phyloP scores from a whole-genome alignment of 805 yeast species.

The Metschnikowia lunata region DNA sequence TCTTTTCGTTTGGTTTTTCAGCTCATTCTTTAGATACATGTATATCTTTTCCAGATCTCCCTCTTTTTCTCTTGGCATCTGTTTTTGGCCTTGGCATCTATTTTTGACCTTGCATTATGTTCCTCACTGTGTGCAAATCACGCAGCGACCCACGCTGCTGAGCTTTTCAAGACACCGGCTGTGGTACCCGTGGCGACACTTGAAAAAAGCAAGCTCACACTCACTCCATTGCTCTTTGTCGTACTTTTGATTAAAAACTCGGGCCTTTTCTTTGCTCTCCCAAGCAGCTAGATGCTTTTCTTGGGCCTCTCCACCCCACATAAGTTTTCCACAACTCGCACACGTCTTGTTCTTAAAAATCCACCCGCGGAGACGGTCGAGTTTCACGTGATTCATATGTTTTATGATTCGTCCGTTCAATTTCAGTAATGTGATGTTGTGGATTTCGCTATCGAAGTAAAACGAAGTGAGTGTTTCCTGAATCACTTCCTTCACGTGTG shows the following conservation, averaged over 20 bases:
- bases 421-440: slow-evolving; percentile 47
- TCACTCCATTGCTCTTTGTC: slow-evolving; percentile 13
- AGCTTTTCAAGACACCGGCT: slow-evolving; percentile 49
- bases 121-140: slow-evolving; percentile 10
- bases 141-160: slow-evolving; percentile 18
- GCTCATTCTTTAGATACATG: no score
- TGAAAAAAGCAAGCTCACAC: slow-evolving; percentile 48
- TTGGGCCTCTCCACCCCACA: slow-evolving; percentile 65
- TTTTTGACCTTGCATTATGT: no score
- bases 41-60: no score
- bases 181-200: slow-evolving; percentile 67
- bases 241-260: slow-evolving; percentile 2
- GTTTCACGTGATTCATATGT: slow-evolving; percentile 41
- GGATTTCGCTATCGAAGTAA: slow-evolving; percentile 56
- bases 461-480: slow-evolving; percentile 62
- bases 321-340: slow-evolving; percentile 66
- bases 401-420: slow-evolving; percentile 53
- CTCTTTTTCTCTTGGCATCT: no score
- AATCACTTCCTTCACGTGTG: slow-evolving; percentile 56
- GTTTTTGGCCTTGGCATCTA: no score
- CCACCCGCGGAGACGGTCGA: slow-evolving; percentile 58
- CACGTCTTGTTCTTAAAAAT: slow-evolving; percentile 47
- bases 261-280: slow-evolving; percentile 41
- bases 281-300: slow-evolving; percentile 48
- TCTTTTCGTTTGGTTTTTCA: no score